Evolutionary conservation across 2,329 filamentous ascomycete species (phyloP), one percentile per base, ranked within the genome.

Genomic region (Chalara sp.): DNA sequence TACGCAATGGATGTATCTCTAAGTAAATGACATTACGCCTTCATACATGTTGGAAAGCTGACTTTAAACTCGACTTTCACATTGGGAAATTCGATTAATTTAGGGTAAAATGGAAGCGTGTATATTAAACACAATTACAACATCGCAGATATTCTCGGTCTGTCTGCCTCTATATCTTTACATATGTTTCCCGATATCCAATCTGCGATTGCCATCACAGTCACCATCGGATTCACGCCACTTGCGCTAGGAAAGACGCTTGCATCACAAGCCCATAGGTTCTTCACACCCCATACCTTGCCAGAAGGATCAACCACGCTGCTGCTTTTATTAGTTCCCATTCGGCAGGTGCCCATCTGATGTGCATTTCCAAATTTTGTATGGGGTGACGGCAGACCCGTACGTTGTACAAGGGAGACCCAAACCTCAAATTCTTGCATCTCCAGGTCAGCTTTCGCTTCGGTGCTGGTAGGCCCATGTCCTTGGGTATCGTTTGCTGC

Each of bases 201-300:
- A 60, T 86, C 79, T 41, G 81, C 74, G 58, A 86, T 75, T 1
- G 79, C 79, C 86, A 89, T 87, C 48, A 73, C 75, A 6, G 86
- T 89, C 32, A 89, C 74, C 86, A 90, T 90, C 10, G 86, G 86
- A 64, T 90, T 90, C 29, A 89, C 85, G 1, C 86, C 86, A 62
- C 80, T 86, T 8, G 85, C 85, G 49, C 78, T 84, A 1, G 84
- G 86, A 56, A 89, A 85, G 12, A 87, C 81, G 63, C 83, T 87
- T 40, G 84, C 79, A 65, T 90, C 86, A 6, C 83, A 80, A 21
- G 90, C 78, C 61, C 80, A 87, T 58, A 90, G 61, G 1, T 76
- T 78, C 58, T 80, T 69, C 0, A 72, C 74, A 3, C 77, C 84
- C 83, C 84, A 89, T 7, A 87, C 78, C 54, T 66, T 71, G 5